Conservation (phyloP, 2,329 filamentous ascomycete genomes). For the Colletotrichum neosansevieriae region DNA sequence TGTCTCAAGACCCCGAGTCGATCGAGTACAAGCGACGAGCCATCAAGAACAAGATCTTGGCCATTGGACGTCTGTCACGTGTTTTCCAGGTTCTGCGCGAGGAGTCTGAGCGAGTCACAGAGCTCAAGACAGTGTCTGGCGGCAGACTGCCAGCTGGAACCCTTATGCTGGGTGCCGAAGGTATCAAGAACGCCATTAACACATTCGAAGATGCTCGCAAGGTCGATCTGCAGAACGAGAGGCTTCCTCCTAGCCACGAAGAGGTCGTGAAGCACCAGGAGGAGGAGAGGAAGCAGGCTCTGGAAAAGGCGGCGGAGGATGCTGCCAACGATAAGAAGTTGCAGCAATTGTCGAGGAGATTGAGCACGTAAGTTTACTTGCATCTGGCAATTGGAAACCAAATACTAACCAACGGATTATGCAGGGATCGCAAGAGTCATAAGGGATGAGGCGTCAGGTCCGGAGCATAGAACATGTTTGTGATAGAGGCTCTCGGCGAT, state of each 20-base stretch:
- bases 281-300: constrained; percentile 82
- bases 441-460: constrained; percentile 23
- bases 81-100: constrained; percentile 99
- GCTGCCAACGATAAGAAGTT: constrained; percentile 93
- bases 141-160: constrained; percentile 94
- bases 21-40: constrained; percentile 94
- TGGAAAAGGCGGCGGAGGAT: constrained; percentile 87
- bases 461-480: constrained; percentile 15
- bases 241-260: constrained; percentile 90
- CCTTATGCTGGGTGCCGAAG: constrained; percentile 97
- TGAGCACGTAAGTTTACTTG: constrained; percentile 86
- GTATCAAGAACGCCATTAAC: constrained; percentile 97
- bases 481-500: constrained; percentile 29
- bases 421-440: constrained; percentile 50
- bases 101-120: constrained; percentile 95
- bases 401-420: constrained; percentile 5
- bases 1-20: constrained; percentile 78
- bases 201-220: constrained; percentile 97
- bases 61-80: constrained; percentile 94
- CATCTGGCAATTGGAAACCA: not conserved
- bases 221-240: constrained; percentile 96
- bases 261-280: constrained; percentile 88
- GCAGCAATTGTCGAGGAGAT: constrained; percentile 86
- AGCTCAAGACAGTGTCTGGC: constrained; percentile 96
- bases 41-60: constrained; percentile 99